Percentiles rank a stretch among this genome's conserved stretches.
Evolutionary conservation across 441 rosid species (phyloP).

Genomic region (Kokia cookei): DNA sequence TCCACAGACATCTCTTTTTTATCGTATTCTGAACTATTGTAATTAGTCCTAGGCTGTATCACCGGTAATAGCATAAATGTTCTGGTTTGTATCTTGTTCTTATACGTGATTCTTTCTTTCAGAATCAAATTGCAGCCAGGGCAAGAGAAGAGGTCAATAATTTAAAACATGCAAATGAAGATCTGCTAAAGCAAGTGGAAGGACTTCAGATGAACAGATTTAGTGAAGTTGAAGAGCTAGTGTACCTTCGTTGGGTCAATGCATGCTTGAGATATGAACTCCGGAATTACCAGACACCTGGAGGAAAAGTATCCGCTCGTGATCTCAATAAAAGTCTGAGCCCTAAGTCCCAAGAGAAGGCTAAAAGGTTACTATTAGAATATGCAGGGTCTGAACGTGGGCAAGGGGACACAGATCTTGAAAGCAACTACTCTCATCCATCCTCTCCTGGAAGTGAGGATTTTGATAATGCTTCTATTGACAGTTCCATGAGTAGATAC

Average conservation of each 20-base stretch:
- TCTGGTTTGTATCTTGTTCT: background rate
- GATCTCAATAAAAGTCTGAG: constrained; percentile 83
- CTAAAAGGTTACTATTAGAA: constrained; percentile 79
- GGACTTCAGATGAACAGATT: constrained; percentile 96
- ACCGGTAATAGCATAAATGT: background rate
- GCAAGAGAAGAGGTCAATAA: constrained; percentile 75
- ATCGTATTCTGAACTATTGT: background rate
- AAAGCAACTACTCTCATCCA: constrained; percentile 82
- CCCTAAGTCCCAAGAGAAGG: constrained; percentile 84
- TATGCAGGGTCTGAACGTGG: constrained; percentile 98
- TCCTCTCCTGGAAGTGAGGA: constrained; percentile 95
- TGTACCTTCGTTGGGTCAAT: constrained; percentile 97
- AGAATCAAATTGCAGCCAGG: constrained; percentile 77
- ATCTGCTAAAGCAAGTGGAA: constrained; percentile 90
- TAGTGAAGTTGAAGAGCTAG: constrained; percentile 96
- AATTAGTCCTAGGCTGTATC: background rate
- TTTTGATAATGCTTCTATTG: constrained; percentile 77
- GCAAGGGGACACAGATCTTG: constrained; percentile 86
- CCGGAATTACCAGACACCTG: constrained; percentile 80
- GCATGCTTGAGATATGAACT: constrained; percentile 95
- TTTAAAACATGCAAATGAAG: constrained; percentile 76
- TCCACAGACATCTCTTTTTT: background rate
- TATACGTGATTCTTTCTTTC: background rate
- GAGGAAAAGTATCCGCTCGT: constrained; percentile 84
- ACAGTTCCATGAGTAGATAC: constrained; percentile 70